Base-by-base conservation (phyloP, 306 rosid genomes). In the Prunus padus region DNA sequence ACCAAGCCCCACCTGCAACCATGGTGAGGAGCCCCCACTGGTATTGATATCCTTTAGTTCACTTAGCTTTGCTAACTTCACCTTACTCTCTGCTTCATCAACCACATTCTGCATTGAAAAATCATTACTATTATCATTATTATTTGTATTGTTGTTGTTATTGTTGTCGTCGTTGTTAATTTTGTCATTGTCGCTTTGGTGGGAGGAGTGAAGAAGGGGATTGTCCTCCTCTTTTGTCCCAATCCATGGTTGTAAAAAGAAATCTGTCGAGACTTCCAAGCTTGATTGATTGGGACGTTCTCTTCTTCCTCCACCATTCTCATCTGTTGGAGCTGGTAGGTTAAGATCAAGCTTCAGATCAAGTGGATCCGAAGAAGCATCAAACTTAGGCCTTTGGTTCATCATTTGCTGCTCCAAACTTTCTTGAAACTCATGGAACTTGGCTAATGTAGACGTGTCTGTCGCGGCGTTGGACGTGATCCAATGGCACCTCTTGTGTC, bases 401-500 rank as follows among this genome's bases (percentile, higher is more conserved):
- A 76, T 63, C 28, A 72, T 71, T 40, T 81, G 81, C 15, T 78
- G 82, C 79, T 88, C 90, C 45, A 77, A 28, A 14, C 88, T 90
- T 0, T 91, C 90, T 26, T 91, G 96, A 54, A 91, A 86, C 18
- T 87, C 92, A 16, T 89, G 94, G 78, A 91, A 89, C 73, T 85
- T 94, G 1, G 88, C 84, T 67, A 90, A 30, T 1, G 91, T 69
- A 0, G 97, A 83, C 0, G 91, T 74, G 56, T 86, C 91, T 0
- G 92, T 86, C 0, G 75, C 19, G 5, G 83, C 84, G 50, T 88
- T 92, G 19, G 97, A 86, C 10, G 99, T 96, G 79, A 92, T 92
- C 99, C 99, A 96, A 57, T 92, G 99, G 47, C 99, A 96, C 30
- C 98, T 85, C 80, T 96, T 92, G 77, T 96, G 99, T 0, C 99